A percentile compares a stretch with the other conserved stretches of the same genome.
Evolutionary conservation across 176 grass and related monocot species (phyloP).

Genomic region (Musa troglodytarum): DNA sequence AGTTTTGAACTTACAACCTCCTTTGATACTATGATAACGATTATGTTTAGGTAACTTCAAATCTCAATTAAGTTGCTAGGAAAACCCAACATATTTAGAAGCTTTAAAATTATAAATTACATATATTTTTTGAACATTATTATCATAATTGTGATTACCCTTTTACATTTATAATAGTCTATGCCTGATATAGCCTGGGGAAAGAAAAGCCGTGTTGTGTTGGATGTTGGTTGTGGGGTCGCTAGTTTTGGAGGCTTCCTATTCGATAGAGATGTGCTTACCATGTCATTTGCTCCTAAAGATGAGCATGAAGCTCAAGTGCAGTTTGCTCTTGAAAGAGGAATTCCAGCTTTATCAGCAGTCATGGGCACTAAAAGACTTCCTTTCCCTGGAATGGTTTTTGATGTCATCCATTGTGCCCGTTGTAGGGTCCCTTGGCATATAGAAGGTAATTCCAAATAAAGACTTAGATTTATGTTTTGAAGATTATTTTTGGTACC

Average conservation of each 20-base stretch:
- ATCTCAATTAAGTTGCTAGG: too few species aligned
- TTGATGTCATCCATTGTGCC: constrained; percentile 87
- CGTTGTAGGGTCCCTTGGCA: constrained; percentile 91
- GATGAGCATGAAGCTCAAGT: constrained; percentile 99
- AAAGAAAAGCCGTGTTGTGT: constrained; percentile 39
- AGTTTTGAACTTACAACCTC: too few species aligned
- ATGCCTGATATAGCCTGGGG: constrained; percentile 60
- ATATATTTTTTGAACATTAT: not conserved
- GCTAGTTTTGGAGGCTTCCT: constrained; percentile 88
- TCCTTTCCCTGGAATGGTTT: constrained; percentile 57
- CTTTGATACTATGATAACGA: too few species aligned
- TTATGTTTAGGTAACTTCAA: too few species aligned
- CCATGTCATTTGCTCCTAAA: constrained; percentile 94
- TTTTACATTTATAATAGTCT: constrained; percentile 23
- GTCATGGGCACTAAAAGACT: constrained; percentile 90
- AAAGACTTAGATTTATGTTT: not conserved
- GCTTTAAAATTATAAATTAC: not conserved
- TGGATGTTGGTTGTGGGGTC: constrained; percentile 93
- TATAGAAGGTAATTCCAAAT: constrained; percentile 42
- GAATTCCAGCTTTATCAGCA: constrained; percentile 84
- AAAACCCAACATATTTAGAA: too few species aligned
- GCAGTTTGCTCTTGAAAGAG: constrained; percentile 91
- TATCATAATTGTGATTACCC: not conserved
- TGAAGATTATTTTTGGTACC: not conserved
- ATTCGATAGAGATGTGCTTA: constrained; percentile 68